These are phyloP conservation scores for Pyrenophora graminea DNA, from an alignment of 2,329 filamentous ascomycete genomes.

Conservation along the genomic window DNA sequence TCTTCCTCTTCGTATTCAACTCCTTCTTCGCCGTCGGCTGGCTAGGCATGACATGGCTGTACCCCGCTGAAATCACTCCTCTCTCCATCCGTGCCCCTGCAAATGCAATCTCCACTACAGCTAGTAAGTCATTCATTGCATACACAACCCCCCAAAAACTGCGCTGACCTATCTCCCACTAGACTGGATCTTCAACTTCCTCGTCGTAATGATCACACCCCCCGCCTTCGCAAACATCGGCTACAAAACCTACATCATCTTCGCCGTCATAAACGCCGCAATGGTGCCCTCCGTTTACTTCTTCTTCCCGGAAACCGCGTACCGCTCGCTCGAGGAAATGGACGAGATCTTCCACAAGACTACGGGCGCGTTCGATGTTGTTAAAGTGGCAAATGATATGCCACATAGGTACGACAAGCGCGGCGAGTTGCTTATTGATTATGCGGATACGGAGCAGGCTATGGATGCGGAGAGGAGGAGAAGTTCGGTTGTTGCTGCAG, in stretches of 20 bases:
- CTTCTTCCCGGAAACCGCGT: conserved; percentile 65
- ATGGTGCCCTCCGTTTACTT: conserved; percentile 63
- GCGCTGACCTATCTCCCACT: conserved; percentile 62
- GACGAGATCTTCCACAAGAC: conserved; percentile 68
- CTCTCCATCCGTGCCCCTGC: conserved; percentile 86
- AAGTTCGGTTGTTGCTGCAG: conserved; percentile 31
- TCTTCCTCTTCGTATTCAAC: conserved; percentile 92
- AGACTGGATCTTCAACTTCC: conserved; percentile 53
- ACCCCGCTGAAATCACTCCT: conserved; percentile 79
- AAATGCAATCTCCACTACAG: conserved; percentile 84
- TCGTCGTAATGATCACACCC: conserved; percentile 70
- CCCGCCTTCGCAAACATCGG: conserved; percentile 61
- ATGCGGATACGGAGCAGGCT: conserved; percentile 49
- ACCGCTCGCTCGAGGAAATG: conserved; percentile 47
- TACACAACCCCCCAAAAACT: neutral
- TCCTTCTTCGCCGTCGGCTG: conserved; percentile 89
- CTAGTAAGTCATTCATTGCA: conserved; percentile 37
- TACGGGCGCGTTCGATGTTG: conserved; percentile 54
- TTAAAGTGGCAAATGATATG: conserved; percentile 55
- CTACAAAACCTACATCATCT: conserved; percentile 62
- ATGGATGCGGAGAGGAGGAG: conserved; percentile 34
- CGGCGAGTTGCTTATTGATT: conserved; percentile 60
- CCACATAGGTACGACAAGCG: conserved; percentile 63
- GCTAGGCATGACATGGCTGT: conserved; percentile 67
- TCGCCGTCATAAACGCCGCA: conserved; percentile 60